Evolutionary conservation across 768 basidiomycete genomes (phyloP), one percentile per base, ranked within the genome.

Genomic region (Tricholoma saponaceum): DNA sequence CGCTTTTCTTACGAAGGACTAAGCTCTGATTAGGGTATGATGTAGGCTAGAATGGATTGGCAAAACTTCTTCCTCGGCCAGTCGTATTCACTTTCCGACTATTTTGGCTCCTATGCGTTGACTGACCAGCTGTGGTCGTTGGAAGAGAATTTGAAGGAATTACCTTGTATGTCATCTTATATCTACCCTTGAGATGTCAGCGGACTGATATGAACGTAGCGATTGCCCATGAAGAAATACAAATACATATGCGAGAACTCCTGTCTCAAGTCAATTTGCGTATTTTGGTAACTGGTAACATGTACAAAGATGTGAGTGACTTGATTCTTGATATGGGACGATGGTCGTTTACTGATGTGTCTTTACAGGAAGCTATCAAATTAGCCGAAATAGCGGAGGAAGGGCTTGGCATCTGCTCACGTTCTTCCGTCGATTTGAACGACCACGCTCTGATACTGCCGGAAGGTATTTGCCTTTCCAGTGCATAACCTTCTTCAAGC

Each of bases 21-120:
- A n/a, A n/a, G 2, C 52, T 32, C 39, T 25, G 16, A 54, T 64
- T 37, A 62, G 37, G 53, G 22, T 33, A 13, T 37, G 13, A 54
- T 12, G 18, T 64, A 95, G 92, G 76, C 86, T 39, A 82, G 84
- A 71, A 81, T 86, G 58, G 83, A 87, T 54, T 92, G 87, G 83
- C 81, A 87, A 60, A 99, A 98, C 71, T 92, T 94, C 72, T 86
- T 85, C 72, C 80, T 98, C 56, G 85, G 84, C 6, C 89, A 94
- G 70, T 89, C 92, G 1, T 92, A 91, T 71, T 76, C 80, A 7
- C 76, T 95, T 22, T 88, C 90, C 7, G 86, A 90, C 62, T 89
- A 90, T 66, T 94, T 86, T 66, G 77, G 77, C 7, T 81, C 83
- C 16, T 86, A 94, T 69, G 68, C 91, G 9, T 73, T 94, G 53